phyloP scores from a whole-genome alignment of 306 rosid species.

The Lupinus albus region DNA sequence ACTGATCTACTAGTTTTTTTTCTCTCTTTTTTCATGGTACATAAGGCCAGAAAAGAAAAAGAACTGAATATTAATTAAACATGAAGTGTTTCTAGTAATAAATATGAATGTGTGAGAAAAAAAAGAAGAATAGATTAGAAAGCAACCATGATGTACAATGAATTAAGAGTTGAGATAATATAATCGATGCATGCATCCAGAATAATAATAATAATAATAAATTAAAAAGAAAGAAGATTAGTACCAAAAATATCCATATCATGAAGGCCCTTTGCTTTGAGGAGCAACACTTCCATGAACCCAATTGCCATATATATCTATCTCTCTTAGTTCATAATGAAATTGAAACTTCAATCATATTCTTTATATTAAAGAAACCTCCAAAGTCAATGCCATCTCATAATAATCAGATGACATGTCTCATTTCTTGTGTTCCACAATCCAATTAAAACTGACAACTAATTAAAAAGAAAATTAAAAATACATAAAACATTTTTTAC shows the following conservation, averaged over 20 bases:
- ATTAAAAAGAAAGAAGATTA: neutral
- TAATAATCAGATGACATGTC: no score
- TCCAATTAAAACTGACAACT: no score
- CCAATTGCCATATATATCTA: conserved; percentile 46
- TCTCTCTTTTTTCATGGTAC: no score
- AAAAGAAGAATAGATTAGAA: conserved; percentile 4
- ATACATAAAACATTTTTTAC: no score
- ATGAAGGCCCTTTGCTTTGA: conserved; percentile 64
- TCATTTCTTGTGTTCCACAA: no score
- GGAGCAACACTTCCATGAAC: conserved; percentile 48
- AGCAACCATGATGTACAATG: conserved; percentile 66
- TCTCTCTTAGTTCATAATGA: neutral
- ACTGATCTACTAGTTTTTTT: no score
- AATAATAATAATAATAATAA: neutral
- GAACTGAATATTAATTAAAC: neutral
- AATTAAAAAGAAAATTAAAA: no score
- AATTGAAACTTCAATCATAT: neutral
- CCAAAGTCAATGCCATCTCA: no score
- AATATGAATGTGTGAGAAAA: neutral
- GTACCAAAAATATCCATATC: conserved; percentile 64
- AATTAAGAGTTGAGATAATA: neutral
- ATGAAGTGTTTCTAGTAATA: conserved; percentile 5
- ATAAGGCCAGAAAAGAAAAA: neutral
- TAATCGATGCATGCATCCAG: neutral
- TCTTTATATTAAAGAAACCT: conserved; percentile 30